Evolutionary conservation across 106 monocot genomes (phyloP), one percentile per base, ranked within the genome.

Genomic region (Platanthera guangdongensis): DNA sequence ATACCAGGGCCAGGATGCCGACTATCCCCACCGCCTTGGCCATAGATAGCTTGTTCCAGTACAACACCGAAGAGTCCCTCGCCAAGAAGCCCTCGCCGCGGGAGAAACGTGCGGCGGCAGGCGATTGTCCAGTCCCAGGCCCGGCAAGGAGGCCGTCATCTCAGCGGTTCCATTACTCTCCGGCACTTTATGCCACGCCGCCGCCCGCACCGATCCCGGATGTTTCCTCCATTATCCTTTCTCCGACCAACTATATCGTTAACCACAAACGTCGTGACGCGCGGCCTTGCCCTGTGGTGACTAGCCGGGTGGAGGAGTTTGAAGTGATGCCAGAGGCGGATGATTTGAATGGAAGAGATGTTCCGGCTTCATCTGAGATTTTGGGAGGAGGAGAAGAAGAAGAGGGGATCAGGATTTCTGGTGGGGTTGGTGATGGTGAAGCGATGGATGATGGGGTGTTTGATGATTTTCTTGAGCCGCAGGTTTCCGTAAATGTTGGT

Each of bases 181-280:
- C 72, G 72, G 49, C 72, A 4, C 72, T 72, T 4, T 72, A 72
- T 72, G 51, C 50, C 0, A 51, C 51, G 72, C 72, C 72, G 7
- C 11, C n/a, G 22, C 72, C 22, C 14, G 72, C 9, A 18, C 72
- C 49, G 50, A 72, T 72, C 18, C 72, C 72, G 18, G 72, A 72
- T 72, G 50, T 50, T 50, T 72, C 72, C 9, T 72, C 51, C 10
- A 51, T 72, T 10, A n/a, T 8, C 22, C 51, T 1, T 50, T 72
- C 51, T 2, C 72, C 72, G 50, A 72, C 46, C 10, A 72, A 12
- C 18, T 72, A 72, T 51, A 50, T 72, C 10, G 46, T 72, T 72
- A 72, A 72, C 51, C 22, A 51, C 46, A 72, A 72, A 22, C 72
- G 72, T 9, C 72, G 72, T 10, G 72, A 51, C 72, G 50, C 6